Percentiles rank a stretch among this genome's conserved stretches.
Conservation (phyloP, 169 alveolate genomes). For the Theileria sp. region DNA sequence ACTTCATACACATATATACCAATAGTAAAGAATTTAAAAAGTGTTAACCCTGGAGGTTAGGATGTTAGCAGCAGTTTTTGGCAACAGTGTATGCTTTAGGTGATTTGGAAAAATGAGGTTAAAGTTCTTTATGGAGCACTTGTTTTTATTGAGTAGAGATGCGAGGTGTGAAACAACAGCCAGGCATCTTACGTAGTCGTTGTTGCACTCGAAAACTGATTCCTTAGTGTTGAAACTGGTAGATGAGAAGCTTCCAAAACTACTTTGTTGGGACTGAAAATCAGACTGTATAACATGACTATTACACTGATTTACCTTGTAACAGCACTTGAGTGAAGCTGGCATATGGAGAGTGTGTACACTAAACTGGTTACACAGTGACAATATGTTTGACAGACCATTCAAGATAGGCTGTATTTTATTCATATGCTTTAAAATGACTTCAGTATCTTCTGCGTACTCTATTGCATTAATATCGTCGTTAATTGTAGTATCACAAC, state of each 20-base stretch:
- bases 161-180: slow-evolving; percentile 58
- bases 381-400: slow-evolving; percentile 39
- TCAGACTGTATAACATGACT: not conserved
- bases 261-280: not conserved
- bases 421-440: slow-evolving; percentile 13
- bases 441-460: slow-evolving; percentile 55
- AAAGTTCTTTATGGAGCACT: slow-evolving; percentile 25
- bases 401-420: slow-evolving; percentile 24
- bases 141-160: slow-evolving; percentile 20
- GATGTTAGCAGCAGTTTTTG: slow-evolving; percentile 25
- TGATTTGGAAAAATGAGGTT: slow-evolving; percentile 53
- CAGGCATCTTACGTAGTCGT: slow-evolving; percentile 52
- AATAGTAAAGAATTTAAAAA: slow-evolving; percentile 2
- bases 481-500: slow-evolving; percentile 42
- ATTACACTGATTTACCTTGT: slow-evolving; percentile 12
- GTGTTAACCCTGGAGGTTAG: slow-evolving; percentile 31
- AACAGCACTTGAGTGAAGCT: slow-evolving; percentile 58
- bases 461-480: slow-evolving; percentile 27
- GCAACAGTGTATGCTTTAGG: slow-evolving; percentile 32
- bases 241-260: not conserved
- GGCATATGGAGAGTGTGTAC: slow-evolving; percentile 55
- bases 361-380: slow-evolving; percentile 18
- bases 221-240: not conserved
- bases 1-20: not conserved
- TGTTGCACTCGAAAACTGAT: slow-evolving; percentile 12